Evolutionary conservation across 768 basidiomycete species (phyloP), one percentile per base, ranked within the genome.

Genomic region (Coprinopsis marcescibilis): DNA sequence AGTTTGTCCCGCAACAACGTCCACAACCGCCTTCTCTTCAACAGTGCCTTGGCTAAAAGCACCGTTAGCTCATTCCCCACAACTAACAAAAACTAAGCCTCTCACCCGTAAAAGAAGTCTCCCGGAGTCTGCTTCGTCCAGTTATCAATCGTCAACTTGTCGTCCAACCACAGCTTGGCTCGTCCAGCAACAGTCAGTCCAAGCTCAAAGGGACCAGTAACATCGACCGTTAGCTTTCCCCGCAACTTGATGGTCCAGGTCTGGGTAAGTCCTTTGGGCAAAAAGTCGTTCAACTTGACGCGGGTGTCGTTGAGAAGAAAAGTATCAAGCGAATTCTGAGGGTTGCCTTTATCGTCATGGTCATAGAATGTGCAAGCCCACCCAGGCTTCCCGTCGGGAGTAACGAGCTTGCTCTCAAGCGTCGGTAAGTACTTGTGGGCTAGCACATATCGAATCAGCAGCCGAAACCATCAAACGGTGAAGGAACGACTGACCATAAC

Each of bases 351-450:
- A 10, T 61, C 66, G 53, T 79, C 73, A 51, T 81, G 74, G 37
- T 70, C 71, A 60, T 81, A 83, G 56, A 85, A 85, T 1, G 75
- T 72, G 55, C 80, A 79, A 17, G 70, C 61, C 82, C 84, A 85
- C 17, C 84, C 83, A 2, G 68, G 60, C 53, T 79, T 63, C 1
- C 82, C 82, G 15, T 61, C 55, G 1, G 68, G 65, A 2, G 78
- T 78, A 45, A 64, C 70, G 17, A 86, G 67, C 45, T 70, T 63
- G 34, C 76, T 75, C 56, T 84, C 82, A n/a, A 86, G 64, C 0
- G 81, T 76, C 2, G 85, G 85, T 3, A 84, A 71, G 63, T 77
- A 85, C 57, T 82, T 84, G 58, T 81, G 76, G 1, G 81, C 81
- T 80, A 49, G 26, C 45, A 23, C 41, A 34, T 11, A 41, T n/a